Evolutionary conservation across 164 flowering plant species (phyloP).

Genomic region (grape (Vitis vinifera)): ASM3070453v1 NC_081808.1:19980501-19981000

Average conservation of each 20-base stretch:
- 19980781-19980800: background rate
- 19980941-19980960: constrained; percentile 99
- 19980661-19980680: no score
- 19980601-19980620: constrained; percentile 91
- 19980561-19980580: constrained; percentile 87
- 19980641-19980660: no score
- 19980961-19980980: constrained; percentile 77
- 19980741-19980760: background rate
- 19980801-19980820: background rate
- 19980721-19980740: no score
- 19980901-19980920: constrained; percentile 29
- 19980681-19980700: no score
- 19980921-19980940: constrained; percentile 98
- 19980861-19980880: background rate
- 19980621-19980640: background rate
- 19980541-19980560: constrained; percentile 76
- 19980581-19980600: constrained; percentile 95
- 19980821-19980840: background rate
- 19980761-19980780: background rate
- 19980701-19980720: no score
- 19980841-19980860: background rate
- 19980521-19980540: constrained; percentile 93
- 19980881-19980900: background rate
- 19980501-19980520: constrained; percentile 85
- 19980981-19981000: background rate